Base-by-base conservation (phyloP, 1,284 basidiomycete species). In the Melampsora abietis-canadensis region DNA sequence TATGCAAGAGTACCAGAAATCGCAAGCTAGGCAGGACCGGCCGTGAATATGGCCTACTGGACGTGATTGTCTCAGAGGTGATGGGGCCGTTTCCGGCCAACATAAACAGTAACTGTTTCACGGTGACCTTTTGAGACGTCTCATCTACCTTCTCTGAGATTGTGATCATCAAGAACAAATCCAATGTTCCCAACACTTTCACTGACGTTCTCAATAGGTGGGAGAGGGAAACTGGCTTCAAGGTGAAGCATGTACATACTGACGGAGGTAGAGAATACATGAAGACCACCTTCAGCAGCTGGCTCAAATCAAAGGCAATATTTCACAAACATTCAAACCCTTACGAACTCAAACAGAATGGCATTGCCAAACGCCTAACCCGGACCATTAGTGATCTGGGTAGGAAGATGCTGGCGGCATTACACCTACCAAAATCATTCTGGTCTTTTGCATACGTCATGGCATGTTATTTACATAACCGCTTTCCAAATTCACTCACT, bases 301-400 rank as follows among this genome's bases (percentile, higher is more conserved):
- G 54, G 40, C 37, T 57, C 10, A 40, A 46, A 30, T 34, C 24
- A 3, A 44, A 46, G 17, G 77, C 76, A 1, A 68, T 77, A n/a
- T 6, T 48, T 0, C 66, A 69, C 27, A 48, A 74, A 47, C 24
- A 34, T 0, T 51, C 62, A 0, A 66, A 67, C 10, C 66, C 75
- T 0, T 76, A 74, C 40, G 51, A 47, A 24, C 75, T 68, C 40
- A 34, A 72, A n/a, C 77, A 77, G 47, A 77, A 76, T 27, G 72
- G 76, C 2, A n/a, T 75, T 6, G 37, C 67, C 12, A 67, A 77
- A 27, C 66, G 54, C 1, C 37, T 54, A 3, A 74, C 65, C 34
- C 27, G 63, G 1, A 72, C 63, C 0, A 48, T 77, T 24, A 19
- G 63, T 4, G 63, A 72, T 10, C 73, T 64, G 2, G 73, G 54